Base-by-base conservation (phyloP, 495 filamentous ascomycete genomes). In the Arthonia radiata region DNA sequence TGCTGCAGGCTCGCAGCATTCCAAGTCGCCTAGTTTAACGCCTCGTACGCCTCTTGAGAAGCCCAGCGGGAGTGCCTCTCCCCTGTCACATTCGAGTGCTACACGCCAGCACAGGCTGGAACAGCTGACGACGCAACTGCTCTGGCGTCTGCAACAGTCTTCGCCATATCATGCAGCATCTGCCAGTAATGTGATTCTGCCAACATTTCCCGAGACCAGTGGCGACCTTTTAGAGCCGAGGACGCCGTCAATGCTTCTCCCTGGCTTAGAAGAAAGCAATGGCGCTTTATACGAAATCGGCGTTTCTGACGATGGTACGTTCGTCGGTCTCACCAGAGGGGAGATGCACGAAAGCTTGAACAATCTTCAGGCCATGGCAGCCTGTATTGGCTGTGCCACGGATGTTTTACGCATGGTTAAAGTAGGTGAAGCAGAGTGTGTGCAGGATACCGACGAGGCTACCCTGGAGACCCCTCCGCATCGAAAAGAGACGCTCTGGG, bases 251-350 rank as follows among this genome's bases (percentile, higher is more conserved):
- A 68, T 63, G 28, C 49, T 79, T 22, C 50, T 78, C 7, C 72
- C 80, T 3, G 78, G 86, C 1, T 57, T 97, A 3, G 82, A 94
- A 42, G 81, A 89, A 33, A 92, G 79, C 19, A 70, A 74, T 31
- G 86, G 86, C 11, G 89, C 89, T 0, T 44, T 94, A 27, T 97
- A 97, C 32, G 89, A 97, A 48, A 89, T 97, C 41, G 86, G 86
- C 0, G 81, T 97, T 13, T 70, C 81, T 4, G 86, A 97, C 44
- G 82, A 93, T 50, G 86, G 86, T 9, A 77, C 71, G 0, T 71
- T 94, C 33, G 70, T 90, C 23, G 86, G 86, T 1, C 51, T 97
- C n/a, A 72, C 75, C 1, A 61, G 71, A 35, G 81, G 92, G 41
- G 86, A 94, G 47, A 53, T 97, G 48, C 67, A 89, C 27, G 83